Conservation (phyloP, 306 rosid species). For the Boehmeria nivea region DNA sequence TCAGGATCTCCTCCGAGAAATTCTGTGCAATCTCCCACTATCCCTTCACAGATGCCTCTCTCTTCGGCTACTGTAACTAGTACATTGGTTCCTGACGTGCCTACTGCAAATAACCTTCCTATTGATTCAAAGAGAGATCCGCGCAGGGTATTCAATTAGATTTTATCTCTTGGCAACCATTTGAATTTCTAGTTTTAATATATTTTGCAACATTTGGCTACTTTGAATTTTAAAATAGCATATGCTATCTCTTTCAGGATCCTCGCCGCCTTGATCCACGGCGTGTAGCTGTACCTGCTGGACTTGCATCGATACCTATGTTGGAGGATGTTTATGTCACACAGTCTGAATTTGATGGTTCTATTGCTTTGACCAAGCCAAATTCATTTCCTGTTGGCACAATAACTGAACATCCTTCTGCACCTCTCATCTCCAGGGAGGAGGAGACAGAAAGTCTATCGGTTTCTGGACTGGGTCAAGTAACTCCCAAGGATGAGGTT, state of each 20-base stretch:
- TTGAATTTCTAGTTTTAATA: conserved; percentile 13
- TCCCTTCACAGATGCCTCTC: conserved; percentile 39
- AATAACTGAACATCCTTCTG: conserved; percentile 35
- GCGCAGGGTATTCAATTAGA: conserved; percentile 60
- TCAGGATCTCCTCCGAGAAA: conserved; percentile 42
- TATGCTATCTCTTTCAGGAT: conserved; percentile 50
- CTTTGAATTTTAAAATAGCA: conserved; percentile 7
- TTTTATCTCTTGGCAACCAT: conserved; percentile 10
- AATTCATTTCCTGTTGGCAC: conserved; percentile 33
- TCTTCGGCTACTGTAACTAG: conserved; percentile 40
- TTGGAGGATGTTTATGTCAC: conserved; percentile 44
- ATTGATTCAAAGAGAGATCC: conserved; percentile 90
- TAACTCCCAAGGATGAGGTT: conserved; percentile 36
- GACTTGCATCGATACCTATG: conserved; percentile 36
- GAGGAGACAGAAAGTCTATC: conserved; percentile 45
- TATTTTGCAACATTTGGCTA: conserved; percentile 8
- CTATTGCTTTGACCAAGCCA: conserved; percentile 43
- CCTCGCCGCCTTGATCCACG: conserved; percentile 99
- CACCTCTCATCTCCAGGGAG: conserved; percentile 44
- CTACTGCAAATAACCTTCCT: conserved; percentile 44
- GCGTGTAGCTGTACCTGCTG: conserved; percentile 43
- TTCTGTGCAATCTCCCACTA: conserved; percentile 56
- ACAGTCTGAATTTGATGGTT: conserved; percentile 52
- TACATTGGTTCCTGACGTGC: conserved; percentile 46
- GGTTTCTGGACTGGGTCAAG: conserved; percentile 36